Conservation (phyloP, 495 filamentous ascomycete species). For the Neurospora africana region DNA sequence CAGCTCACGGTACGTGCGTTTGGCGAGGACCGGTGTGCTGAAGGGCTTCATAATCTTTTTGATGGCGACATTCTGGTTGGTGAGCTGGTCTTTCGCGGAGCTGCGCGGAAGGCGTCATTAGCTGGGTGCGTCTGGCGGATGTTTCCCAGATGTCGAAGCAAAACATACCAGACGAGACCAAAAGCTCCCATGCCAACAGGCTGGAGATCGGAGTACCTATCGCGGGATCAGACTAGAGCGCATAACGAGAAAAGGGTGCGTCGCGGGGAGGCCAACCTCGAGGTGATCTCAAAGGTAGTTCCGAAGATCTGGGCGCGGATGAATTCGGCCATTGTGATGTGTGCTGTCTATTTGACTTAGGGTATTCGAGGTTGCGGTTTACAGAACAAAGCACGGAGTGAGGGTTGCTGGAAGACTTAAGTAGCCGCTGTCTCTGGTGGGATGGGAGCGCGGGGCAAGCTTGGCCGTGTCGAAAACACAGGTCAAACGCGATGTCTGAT, state of each 20-base stretch:
- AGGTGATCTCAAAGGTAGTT: constrained; percentile 99
- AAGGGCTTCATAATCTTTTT: constrained; percentile 99
- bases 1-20: constrained; percentile 93
- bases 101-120: constrained; percentile 36
- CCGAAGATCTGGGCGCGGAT: constrained; percentile 98
- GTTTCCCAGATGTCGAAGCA: not conserved
- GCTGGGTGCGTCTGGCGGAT: constrained; percentile 2
- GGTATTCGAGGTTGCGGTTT: constrained; percentile 1
- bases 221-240: constrained; percentile 11
- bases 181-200: constrained; percentile 99
- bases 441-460: not conserved
- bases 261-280: constrained; percentile 54
- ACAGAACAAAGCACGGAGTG: not conserved
- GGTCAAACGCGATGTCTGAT: not conserved
- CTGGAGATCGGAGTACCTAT: constrained; percentile 92
- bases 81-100: constrained; percentile 95
- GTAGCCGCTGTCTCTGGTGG: not conserved
- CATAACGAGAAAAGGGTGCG: constrained; percentile 2
- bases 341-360: constrained; percentile 4
- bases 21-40: constrained; percentile 92
- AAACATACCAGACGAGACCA: constrained; percentile 84
- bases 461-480: not conserved
- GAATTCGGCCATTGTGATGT: constrained; percentile 79
- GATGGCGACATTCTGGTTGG: constrained; percentile 85
- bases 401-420: not conserved